Evolutionary conservation across 306 rosid species (phyloP).

Genomic region (Hippophae gyantsensis): DNA sequence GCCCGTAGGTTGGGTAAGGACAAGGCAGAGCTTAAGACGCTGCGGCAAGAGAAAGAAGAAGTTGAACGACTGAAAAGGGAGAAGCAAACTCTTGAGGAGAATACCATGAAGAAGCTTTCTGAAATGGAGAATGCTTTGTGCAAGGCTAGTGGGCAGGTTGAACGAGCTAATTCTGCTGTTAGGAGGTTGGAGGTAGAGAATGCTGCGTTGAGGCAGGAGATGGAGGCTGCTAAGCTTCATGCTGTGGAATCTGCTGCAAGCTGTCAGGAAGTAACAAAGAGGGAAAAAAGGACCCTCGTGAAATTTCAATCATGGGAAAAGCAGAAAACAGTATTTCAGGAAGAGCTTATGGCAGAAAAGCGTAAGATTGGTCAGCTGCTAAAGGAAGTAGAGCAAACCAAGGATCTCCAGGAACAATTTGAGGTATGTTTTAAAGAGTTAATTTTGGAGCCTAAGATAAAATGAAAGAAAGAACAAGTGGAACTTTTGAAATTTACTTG

Average conservation of each 20-base stretch:
- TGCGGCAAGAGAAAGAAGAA: conserved; percentile 86
- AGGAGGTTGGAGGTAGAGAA: conserved; percentile 75
- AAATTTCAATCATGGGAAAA: conserved; percentile 74
- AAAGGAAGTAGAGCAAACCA: conserved; percentile 56
- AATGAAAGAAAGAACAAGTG: no score
- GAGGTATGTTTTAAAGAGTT: conserved; percentile 55
- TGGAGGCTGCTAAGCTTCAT: conserved; percentile 64
- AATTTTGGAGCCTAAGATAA: background rate
- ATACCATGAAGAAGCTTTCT: conserved; percentile 72
- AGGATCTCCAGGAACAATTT: conserved; percentile 42
- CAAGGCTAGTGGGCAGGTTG: conserved; percentile 83
- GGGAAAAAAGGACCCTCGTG: conserved; percentile 61
- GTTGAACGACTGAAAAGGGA: conserved; percentile 75
- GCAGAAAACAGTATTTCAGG: conserved; percentile 57
- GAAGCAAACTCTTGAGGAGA: conserved; percentile 70
- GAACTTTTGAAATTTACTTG: no score
- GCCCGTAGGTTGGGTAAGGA: conserved; percentile 83
- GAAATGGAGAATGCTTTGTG: conserved; percentile 84
- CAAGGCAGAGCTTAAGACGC: conserved; percentile 64
- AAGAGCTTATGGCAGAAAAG: conserved; percentile 53
- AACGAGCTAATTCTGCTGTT: conserved; percentile 68
- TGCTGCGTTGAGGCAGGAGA: conserved; percentile 57
- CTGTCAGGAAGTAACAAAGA: conserved; percentile 66
- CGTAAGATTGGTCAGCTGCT: conserved; percentile 41
- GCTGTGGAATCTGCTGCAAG: conserved; percentile 73